phyloP scores from a whole-genome alignment of 176 grass and related monocot genomes.

The Oryza meyeriana region DNA sequence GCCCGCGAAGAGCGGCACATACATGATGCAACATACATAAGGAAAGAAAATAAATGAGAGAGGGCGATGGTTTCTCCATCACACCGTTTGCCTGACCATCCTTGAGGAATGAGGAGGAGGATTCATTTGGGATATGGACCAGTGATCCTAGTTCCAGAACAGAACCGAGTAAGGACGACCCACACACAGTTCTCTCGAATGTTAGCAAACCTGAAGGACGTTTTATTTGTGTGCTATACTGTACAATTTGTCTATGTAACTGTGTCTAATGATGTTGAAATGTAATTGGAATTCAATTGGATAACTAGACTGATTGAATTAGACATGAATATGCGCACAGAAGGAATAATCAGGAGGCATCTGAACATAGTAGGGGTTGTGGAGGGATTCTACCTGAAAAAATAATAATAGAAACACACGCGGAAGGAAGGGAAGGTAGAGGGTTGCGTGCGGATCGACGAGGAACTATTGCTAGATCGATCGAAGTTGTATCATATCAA shows the following conservation, averaged over 20 bases:
- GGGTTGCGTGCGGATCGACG: background rate
- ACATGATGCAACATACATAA: background rate
- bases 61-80: background rate
- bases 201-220: background rate
- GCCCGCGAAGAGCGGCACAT: background rate
- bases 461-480: background rate
- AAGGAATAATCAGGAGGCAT: background rate
- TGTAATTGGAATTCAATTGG: background rate
- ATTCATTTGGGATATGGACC: background rate
- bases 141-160: too few relatives aligned
- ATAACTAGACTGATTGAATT: background rate
- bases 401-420: background rate
- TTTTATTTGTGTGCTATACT: background rate
- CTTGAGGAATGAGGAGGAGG: background rate
- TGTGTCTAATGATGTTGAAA: background rate
- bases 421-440: background rate
- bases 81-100: background rate
- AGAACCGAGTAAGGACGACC: too few relatives aligned
- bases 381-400: background rate
- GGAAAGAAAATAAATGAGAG: background rate
- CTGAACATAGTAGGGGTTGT: background rate
- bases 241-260: background rate
- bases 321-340: background rate
- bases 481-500: background rate
- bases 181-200: too few relatives aligned